A percentile compares a stretch with the other conserved stretches of the same genome.
Evolutionary conservation across 176 grass and related monocot species (phyloP).

Genomic region (Sorghum bicolor): Sorghum_bicolor_NCBIv3 NC_012872.2:13329001-13329500

Average conservation of each 20-base stretch:
- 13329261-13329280: constrained; percentile 64
- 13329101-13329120: background rate
- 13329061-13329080: background rate
- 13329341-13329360: constrained; percentile 93
- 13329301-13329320: constrained; percentile 99
- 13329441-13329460: constrained; percentile 5
- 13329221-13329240: constrained; percentile 82
- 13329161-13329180: background rate
- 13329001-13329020: background rate
- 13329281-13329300: constrained; percentile 87
- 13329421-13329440: constrained; percentile 92
- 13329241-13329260: constrained; percentile 95
- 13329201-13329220: background rate
- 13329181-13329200: background rate
- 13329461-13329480: background rate
- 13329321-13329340: constrained; percentile 93
- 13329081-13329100: background rate
- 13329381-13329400: constrained; percentile 92
- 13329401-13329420: constrained; percentile 86
- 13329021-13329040: background rate
- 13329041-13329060: background rate
- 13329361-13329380: constrained; percentile 91
- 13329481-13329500: background rate
- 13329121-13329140: background rate
- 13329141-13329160: background rate